A percentile compares a stretch with the other conserved stretches of the same genome.
These are phyloP conservation scores for Solanum appendiculatum DNA, from an alignment of 257 asterid genomes.

Conservation along the genomic window DNA sequence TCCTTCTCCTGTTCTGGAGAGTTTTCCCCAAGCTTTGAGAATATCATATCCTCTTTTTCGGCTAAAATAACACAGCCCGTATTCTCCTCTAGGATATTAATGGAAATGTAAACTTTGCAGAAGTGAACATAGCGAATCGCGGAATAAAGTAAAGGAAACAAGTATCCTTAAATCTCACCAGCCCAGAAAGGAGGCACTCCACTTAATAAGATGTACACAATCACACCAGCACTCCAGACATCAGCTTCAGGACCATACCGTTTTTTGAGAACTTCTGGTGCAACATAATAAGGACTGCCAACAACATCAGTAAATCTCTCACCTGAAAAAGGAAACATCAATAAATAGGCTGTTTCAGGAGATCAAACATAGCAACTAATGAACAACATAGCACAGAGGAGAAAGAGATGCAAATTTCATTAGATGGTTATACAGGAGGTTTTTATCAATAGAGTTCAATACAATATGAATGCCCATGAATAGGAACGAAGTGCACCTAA, in stretches of 20 bases:
- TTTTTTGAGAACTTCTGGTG: constrained; percentile 88
- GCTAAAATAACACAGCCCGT: neutral
- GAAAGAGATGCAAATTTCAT: neutral
- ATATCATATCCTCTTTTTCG: neutral
- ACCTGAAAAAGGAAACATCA: constrained; percentile 33
- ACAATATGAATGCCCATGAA: neutral
- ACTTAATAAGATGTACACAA: constrained; percentile 82
- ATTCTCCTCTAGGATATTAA: neutral
- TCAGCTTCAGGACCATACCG: constrained; percentile 92
- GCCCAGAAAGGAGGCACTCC: constrained; percentile 99
- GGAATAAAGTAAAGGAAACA: neutral
- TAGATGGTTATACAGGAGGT: neutral
- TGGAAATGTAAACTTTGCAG: neutral
- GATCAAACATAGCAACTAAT: neutral
- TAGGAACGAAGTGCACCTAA: neutral
- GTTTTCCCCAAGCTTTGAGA: neutral
- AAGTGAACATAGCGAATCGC: neutral
- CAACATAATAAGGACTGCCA: constrained; percentile 96
- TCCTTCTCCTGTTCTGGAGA: neutral
- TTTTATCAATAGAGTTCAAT: neutral
- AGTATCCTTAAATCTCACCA: constrained; percentile 39
- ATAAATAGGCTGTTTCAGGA: neutral
- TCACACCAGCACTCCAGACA: constrained; percentile 98
- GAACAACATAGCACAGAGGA: neutral
- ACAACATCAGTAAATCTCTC: constrained; percentile 75